phyloP scores from a whole-genome alignment of 2,329 filamentous ascomycete genomes.

The Hymenoscyphus albidus region DNA sequence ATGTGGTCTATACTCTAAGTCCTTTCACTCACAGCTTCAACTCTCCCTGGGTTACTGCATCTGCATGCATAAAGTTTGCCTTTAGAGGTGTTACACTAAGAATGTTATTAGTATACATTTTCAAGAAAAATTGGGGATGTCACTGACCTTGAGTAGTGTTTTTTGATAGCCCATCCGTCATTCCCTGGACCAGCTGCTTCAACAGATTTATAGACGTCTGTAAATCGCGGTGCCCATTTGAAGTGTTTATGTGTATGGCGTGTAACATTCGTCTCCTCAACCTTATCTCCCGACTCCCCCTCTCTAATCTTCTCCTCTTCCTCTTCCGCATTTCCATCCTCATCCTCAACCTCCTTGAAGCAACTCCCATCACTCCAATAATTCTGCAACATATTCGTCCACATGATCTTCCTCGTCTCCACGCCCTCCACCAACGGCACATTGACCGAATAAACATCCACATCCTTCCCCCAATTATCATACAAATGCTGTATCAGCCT shows the following conservation, averaged over 20 bases:
- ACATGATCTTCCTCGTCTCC: conserved; percentile 68
- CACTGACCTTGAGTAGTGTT: conserved; percentile 77
- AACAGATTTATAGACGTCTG: conserved; percentile 85
- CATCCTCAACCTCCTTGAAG: conserved; percentile 74
- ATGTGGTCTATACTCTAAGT: conserved; percentile 32
- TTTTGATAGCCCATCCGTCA: conserved; percentile 88
- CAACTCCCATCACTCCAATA: conserved; percentile 82
- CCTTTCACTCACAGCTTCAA: conserved; percentile 73
- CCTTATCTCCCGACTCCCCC: conserved; percentile 47
- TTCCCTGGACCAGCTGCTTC: conserved; percentile 73
- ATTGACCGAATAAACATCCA: conserved; percentile 89
- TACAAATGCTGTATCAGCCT: conserved; percentile 75
- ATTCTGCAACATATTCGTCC: conserved; percentile 85
- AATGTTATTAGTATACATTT: conserved; percentile 5
- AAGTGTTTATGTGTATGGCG: conserved; percentile 78
- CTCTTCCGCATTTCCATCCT: conserved; percentile 58
- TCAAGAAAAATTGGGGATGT: background rate
- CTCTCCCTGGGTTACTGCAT: conserved; percentile 63
- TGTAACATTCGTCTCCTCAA: conserved; percentile 33
- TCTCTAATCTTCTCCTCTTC: conserved; percentile 73
- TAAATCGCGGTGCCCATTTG: conserved; percentile 87
- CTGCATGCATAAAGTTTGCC: conserved; percentile 85
- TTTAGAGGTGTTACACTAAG: conserved; percentile 80
- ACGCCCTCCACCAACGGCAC: conserved; percentile 79
- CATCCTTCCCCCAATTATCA: conserved; percentile 67